Conservation (phyloP, 306 rosid species). For the Casuarina equisetifolia region DNA sequence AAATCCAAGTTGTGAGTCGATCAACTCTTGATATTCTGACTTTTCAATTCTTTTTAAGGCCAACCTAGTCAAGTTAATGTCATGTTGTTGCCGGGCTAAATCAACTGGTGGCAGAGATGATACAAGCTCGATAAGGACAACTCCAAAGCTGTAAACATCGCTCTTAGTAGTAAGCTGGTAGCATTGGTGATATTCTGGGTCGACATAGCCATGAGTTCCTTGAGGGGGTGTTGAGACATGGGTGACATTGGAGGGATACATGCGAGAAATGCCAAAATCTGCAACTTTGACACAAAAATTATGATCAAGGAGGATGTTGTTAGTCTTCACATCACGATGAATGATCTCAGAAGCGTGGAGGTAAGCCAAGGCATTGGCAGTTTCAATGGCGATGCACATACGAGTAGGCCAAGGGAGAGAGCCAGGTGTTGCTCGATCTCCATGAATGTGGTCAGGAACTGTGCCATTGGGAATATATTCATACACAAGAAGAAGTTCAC, state of each 20-base stretch:
- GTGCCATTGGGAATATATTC: constrained; percentile 61
- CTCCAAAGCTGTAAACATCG: constrained; percentile 77
- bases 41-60: too few relatives aligned
- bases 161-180: constrained; percentile 71
- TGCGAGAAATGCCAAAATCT: constrained; percentile 74
- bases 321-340: constrained; percentile 77
- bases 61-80: constrained; percentile 60
- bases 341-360: constrained; percentile 76
- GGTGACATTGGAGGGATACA: constrained; percentile 50
- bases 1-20: too few relatives aligned
- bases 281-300: constrained; percentile 62
- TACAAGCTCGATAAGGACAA: constrained; percentile 64
- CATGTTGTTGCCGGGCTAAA: constrained; percentile 48
- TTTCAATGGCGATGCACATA: constrained; percentile 66
- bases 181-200: constrained; percentile 67
- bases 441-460: constrained; percentile 72
- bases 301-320: constrained; percentile 62
- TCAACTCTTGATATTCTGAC: too few relatives aligned
- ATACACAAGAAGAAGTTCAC: constrained; percentile 31
- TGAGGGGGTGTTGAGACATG: constrained; percentile 82
- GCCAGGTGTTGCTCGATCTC: constrained; percentile 35
- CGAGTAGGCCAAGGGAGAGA: constrained; percentile 54
- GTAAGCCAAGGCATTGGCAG: constrained; percentile 62
- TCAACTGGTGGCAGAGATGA: constrained; percentile 71
- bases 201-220: constrained; percentile 70